Conservation (phyloP, 345 rosid genomes). For the Cardamine chenopodiifolia region DNA sequence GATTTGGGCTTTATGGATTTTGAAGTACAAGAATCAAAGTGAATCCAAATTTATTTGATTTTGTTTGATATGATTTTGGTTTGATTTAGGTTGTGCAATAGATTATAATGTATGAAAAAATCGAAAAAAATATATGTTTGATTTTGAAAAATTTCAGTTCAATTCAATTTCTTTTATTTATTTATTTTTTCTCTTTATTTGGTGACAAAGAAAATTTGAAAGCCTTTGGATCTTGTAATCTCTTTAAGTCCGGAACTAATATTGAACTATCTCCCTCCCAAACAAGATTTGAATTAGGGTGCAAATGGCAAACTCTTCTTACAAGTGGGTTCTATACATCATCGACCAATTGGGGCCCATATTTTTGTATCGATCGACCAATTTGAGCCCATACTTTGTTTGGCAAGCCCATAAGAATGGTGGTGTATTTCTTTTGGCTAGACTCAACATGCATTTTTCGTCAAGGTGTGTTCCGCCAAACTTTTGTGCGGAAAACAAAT, state of each 20-base stretch:
- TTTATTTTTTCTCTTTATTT: too few relatives aligned
- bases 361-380: not conserved
- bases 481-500: not conserved
- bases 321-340: not conserved
- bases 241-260: not conserved
- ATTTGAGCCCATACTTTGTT: not conserved
- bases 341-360: not conserved
- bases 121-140: not conserved
- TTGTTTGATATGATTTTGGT: not conserved
- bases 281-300: not conserved
- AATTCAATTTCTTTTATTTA: too few relatives aligned
- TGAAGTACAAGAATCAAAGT: not conserved
- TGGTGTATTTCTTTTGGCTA: not conserved
- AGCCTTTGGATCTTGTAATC: not conserved
- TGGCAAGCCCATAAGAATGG: conserved; percentile 1
- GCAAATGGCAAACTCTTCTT: not conserved
- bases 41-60: not conserved
- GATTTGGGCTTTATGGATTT: not conserved
- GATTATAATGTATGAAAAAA: not conserved
- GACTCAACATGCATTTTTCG: not conserved
- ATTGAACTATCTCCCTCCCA: not conserved
- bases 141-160: not conserved
- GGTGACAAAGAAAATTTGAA: not conserved
- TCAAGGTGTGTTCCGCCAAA: not conserved
- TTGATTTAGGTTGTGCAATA: not conserved